These are phyloP conservation scores for Tetrapyrgos nigripes DNA, from an alignment of 1,284 basidiomycete genomes.

Conservation along the genomic window DNA sequence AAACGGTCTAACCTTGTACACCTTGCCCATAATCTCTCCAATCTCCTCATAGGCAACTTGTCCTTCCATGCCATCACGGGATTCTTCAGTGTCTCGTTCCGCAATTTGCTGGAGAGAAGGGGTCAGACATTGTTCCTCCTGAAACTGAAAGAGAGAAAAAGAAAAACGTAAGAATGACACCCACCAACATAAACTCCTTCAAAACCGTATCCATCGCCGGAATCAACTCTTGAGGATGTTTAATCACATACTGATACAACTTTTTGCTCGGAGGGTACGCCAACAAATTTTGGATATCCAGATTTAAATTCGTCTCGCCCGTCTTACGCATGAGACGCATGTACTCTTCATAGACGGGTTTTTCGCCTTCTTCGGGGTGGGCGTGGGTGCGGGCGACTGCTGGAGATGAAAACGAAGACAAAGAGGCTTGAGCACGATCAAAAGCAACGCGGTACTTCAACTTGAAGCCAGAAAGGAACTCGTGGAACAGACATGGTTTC, in stretches of 20 bases:
- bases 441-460: constrained; percentile 87
- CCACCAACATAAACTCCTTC: constrained; percentile 90
- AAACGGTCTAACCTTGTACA: constrained; percentile 94
- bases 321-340: constrained; percentile 89
- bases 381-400: constrained; percentile 59
- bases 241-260: constrained; percentile 80
- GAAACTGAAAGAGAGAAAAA: no score
- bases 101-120: no score
- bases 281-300: constrained; percentile 89
- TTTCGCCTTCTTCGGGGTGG: constrained; percentile 73
- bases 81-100: constrained; percentile 77
- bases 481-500: constrained; percentile 91
- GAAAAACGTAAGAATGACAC: no score
- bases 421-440: constrained; percentile 74
- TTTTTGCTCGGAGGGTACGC: constrained; percentile 89
- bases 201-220: constrained; percentile 97
- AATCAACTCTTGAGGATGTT: constrained; percentile 96
- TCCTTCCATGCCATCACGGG: constrained; percentile 73
- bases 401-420: no score
- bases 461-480: constrained; percentile 93
- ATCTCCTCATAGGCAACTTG: constrained; percentile 80
- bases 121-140: no score
- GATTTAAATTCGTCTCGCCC: constrained; percentile 90
- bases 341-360: constrained; percentile 82
- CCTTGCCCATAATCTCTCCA: constrained; percentile 77